phyloP scores from a whole-genome alignment of 139 green algal genomes.

The Chlamydomonas asymmetrica region DNA sequence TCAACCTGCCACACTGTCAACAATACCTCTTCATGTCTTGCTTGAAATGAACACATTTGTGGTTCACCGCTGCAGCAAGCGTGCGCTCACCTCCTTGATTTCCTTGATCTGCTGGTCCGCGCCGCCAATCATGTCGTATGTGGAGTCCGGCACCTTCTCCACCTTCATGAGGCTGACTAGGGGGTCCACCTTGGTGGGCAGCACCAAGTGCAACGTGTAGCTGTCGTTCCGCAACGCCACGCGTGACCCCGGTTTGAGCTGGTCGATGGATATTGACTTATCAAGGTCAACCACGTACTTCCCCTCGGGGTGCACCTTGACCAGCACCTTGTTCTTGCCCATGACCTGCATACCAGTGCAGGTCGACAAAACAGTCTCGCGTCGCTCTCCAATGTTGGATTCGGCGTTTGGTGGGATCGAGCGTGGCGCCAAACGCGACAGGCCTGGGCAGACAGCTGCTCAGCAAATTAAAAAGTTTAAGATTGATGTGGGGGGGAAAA shows the following conservation, averaged over 20 bases:
- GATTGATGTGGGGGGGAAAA: too few species aligned
- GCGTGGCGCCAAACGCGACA: too few species aligned
- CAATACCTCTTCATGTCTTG: too few species aligned
- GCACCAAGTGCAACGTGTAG: constrained; percentile 94
- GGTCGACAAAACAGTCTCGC: not conserved
- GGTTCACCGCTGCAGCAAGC: too few species aligned
- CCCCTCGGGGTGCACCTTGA: constrained; percentile 98
- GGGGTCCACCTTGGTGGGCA: constrained; percentile 91
- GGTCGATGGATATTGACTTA: constrained; percentile 60
- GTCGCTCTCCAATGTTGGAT: too few species aligned
- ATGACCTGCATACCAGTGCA: constrained; percentile 77
- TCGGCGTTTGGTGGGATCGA: too few species aligned
- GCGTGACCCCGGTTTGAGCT: constrained; percentile 56
- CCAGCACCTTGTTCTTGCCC: constrained; percentile 99
- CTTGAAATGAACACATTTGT: constrained; percentile 17
- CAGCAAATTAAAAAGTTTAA: too few species aligned
- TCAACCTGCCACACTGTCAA: too few species aligned
- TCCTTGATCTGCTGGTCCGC: constrained; percentile 99
- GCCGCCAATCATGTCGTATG: constrained; percentile 99
- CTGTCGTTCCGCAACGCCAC: constrained; percentile 97
- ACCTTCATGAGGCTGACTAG: constrained; percentile 86
- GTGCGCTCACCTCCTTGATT: constrained; percentile 92
- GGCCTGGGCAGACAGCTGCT: too few species aligned
- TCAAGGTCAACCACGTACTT: constrained; percentile 99
- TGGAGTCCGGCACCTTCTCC: constrained; percentile 99